phyloP scores from a whole-genome alignment of 176 grass and related monocot species.

The Thinopyrum elongatum region DNA sequence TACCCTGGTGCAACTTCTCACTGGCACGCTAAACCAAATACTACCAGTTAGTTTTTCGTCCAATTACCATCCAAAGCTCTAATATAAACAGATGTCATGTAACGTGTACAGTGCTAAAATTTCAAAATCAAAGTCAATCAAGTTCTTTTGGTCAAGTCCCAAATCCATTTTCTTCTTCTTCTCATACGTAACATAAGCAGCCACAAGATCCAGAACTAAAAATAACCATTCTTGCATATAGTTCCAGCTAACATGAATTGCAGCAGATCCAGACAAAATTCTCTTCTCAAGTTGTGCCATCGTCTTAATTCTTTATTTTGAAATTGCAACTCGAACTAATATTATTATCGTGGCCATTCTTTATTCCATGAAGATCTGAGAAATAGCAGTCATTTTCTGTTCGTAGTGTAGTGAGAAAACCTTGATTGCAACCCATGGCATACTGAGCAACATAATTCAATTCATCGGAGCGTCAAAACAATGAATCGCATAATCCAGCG shows the following conservation, averaged over 20 bases:
- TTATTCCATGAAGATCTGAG: background rate
- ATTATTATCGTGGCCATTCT: background rate
- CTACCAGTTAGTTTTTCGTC: background rate
- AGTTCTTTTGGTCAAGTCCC: background rate
- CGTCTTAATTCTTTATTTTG: background rate
- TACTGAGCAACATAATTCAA: constrained; percentile 15
- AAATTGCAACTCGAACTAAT: constrained; percentile 3
- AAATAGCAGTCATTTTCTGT: background rate
- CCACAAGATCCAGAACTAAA: background rate
- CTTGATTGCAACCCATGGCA: background rate
- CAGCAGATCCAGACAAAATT: background rate
- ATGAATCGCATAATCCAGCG: background rate
- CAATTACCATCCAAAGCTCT: background rate
- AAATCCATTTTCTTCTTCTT: background rate
- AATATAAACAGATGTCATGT: background rate
- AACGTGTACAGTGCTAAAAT: background rate
- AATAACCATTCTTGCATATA: background rate
- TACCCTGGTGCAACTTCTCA: background rate
- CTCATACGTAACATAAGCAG: background rate
- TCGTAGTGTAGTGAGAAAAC: background rate
- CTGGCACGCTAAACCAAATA: background rate
- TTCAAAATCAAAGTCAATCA: background rate
- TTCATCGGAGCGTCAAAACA: background rate
- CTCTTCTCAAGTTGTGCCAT: background rate
- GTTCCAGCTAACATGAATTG: constrained; percentile 1